Percentiles rank a stretch among this genome's conserved stretches.
Evolutionary conservation across 1,284 basidiomycete genomes (phyloP).

Genomic region (Leccinum angustisporum): DNA sequence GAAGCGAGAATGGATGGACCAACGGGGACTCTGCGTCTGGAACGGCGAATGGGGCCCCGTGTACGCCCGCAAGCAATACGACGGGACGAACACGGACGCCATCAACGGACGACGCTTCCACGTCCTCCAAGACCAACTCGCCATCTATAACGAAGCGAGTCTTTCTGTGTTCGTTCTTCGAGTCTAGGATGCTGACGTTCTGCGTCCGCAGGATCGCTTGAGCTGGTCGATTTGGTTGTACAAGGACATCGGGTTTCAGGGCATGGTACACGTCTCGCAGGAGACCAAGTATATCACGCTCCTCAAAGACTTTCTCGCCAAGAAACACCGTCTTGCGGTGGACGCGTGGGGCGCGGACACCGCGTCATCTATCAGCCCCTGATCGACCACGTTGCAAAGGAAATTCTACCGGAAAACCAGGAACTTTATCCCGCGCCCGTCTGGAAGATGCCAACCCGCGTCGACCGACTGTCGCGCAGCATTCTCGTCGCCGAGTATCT

Average conservation of each 20-base stretch:
- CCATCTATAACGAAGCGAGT: conserved; percentile 62
- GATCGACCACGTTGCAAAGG: conserved; percentile 50
- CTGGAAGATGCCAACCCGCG: conserved; percentile 45
- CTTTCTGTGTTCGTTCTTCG: not conserved
- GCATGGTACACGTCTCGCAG: conserved; percentile 72
- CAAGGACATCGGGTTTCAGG: conserved; percentile 85
- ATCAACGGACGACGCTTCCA: conserved; percentile 69
- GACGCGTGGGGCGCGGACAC: conserved; percentile 68
- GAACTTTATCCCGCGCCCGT: conserved; percentile 52
- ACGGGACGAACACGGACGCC: conserved; percentile 54
- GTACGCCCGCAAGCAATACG: conserved; percentile 57
- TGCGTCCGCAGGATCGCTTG: conserved; percentile 51
- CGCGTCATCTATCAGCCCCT: conserved; percentile 54
- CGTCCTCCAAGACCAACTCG: conserved; percentile 73
- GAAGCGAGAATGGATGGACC: conserved; percentile 71
- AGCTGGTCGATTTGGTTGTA: conserved; percentile 87
- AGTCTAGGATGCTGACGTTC: not conserved
- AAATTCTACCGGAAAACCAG: conserved; percentile 44
- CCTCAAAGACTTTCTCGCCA: conserved; percentile 60
- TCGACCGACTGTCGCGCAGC: conserved; percentile 53
- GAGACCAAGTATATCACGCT: conserved; percentile 70
- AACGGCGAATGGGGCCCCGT: conserved; percentile 78
- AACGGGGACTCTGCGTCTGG: conserved; percentile 66
- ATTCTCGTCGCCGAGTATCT: conserved; percentile 65
- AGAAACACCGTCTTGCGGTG: conserved; percentile 61